Evolutionary conservation across 1,139 yeast genomes (phyloP).

Genomic region (Hyphopichia khmerensis): DNA sequence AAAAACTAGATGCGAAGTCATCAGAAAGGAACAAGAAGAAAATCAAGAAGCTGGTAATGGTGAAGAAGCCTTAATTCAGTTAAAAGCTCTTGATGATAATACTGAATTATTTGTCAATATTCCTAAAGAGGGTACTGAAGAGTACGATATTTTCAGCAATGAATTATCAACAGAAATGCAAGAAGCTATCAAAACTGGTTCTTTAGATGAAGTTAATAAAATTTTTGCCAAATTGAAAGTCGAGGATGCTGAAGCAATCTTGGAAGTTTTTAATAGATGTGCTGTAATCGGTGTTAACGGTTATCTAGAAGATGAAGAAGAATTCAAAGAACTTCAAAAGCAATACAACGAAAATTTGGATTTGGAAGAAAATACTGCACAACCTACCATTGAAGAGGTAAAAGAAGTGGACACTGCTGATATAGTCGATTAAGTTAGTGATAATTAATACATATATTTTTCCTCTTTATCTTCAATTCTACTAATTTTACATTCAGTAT

Average conservation of each 20-base stretch:
- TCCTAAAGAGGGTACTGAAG: constrained; percentile 59
- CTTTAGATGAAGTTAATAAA: constrained; percentile 77
- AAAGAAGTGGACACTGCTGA: constrained; percentile 18
- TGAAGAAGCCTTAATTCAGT: constrained; percentile 79
- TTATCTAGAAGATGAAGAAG: constrained; percentile 70
- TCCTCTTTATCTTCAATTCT: neutral
- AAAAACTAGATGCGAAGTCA: constrained; percentile 65
- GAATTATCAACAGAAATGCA: constrained; percentile 66
- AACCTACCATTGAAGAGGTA: constrained; percentile 10
- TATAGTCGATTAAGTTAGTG: constrained; percentile 20
- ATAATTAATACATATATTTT: neutral
- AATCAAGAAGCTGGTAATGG: constrained; percentile 34
- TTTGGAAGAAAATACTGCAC: constrained; percentile 7
- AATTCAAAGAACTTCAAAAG: constrained; percentile 61
- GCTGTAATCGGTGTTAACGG: constrained; percentile 84
- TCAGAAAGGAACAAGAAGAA: constrained; percentile 46
- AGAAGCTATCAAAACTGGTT: constrained; percentile 68
- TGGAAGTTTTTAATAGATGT: constrained; percentile 74
- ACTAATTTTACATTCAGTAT: neutral
- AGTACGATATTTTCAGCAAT: constrained; percentile 52
- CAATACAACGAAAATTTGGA: constrained; percentile 41
- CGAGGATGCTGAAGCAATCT: constrained; percentile 75
- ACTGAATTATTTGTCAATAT: constrained; percentile 71
- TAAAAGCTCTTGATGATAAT: constrained; percentile 83
- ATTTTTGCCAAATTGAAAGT: constrained; percentile 77